Evolutionary conservation across 2,329 filamentous ascomycete genomes (phyloP), one percentile per base, ranked within the genome.

Genomic region (Ceratocystis diversiconidia): DNA sequence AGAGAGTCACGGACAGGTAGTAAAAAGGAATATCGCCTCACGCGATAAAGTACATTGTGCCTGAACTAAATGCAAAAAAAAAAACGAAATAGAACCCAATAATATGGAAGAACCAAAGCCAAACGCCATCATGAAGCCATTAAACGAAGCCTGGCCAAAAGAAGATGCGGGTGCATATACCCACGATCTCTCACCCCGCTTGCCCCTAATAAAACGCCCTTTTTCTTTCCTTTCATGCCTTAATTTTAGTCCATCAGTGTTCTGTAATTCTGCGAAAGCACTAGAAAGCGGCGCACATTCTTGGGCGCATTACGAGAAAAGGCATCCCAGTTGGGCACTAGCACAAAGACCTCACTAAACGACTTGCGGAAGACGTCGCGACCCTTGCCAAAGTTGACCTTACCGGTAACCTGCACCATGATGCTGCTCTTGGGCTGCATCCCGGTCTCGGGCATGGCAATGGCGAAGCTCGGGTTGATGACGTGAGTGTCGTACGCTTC

Each of bases 281-380:
- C 82, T 66, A 90, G 75, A 80, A 85, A 89, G 70, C 79, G 78
- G 72, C 80, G 82, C 64, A 79, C 71, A 1, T 79, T 79, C 67
- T 80, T 79, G 1, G 79, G 74, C 44, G 82, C 79, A 69, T 82
- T 84, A 65, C 76, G 76, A 3, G 76, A 77, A 69, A 80, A 77
- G 0, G 79, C 75, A 69, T 85, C 82, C 82, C 84, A 81, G 75
- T 90, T 89, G 6, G 91, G 90, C 46, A 92, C 88, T 65, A 96
- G 78, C 28, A 95, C 82, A 73, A 95, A 87, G 0, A 82, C 86
- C 74, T 96, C 91, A 71, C 85, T 87, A 73, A 95, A 95, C 44
- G 83, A 84, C 70, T 84, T 84, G 73, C 84, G 81, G 15, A 81
- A 81, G 15, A 83, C 82, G 36, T 86, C 82, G 70, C 80, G 80